These are phyloP conservation scores for Fusarium tupiense DNA, from an alignment of 2,329 filamentous ascomycete species.

Conservation along the genomic window DNA sequence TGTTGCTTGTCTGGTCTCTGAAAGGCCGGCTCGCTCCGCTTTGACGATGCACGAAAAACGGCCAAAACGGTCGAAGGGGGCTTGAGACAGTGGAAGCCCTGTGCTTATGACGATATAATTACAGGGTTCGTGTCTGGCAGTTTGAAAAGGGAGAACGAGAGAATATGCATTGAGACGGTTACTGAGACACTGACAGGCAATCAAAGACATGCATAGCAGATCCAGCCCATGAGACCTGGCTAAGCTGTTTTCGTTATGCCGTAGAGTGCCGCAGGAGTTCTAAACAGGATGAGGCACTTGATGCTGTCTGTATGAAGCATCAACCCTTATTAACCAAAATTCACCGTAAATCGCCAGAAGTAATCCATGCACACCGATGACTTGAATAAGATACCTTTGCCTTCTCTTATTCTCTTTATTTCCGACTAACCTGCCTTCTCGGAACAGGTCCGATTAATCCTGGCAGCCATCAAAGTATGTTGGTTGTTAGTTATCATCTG, in stretches of 20 bases:
- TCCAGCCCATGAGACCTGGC: constrained; percentile 5
- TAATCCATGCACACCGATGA: background rate
- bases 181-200: background rate
- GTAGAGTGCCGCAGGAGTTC: background rate
- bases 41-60: background rate
- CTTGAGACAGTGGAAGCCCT: constrained; percentile 1
- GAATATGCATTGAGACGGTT: background rate
- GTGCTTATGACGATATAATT: constrained; percentile 10
- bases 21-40: constrained; percentile 26
- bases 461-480: constrained; percentile 9
- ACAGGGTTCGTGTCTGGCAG: background rate
- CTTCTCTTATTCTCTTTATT: background rate
- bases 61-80: background rate
- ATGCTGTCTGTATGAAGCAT: background rate
- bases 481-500: constrained; percentile 13
- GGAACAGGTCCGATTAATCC: constrained; percentile 28
- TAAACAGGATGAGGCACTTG: background rate
- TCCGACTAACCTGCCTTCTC: constrained; percentile 19
- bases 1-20: constrained; percentile 1
- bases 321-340: background rate
- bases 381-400: background rate
- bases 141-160: background rate
- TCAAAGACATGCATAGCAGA: constrained; percentile 30
- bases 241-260: background rate
- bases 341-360: background rate